Percentiles rank a stretch among this genome's conserved stretches.
These are phyloP conservation scores for Corchorus olitorius DNA, from an alignment of 345 rosid species.

Conservation along the genomic window DNA sequence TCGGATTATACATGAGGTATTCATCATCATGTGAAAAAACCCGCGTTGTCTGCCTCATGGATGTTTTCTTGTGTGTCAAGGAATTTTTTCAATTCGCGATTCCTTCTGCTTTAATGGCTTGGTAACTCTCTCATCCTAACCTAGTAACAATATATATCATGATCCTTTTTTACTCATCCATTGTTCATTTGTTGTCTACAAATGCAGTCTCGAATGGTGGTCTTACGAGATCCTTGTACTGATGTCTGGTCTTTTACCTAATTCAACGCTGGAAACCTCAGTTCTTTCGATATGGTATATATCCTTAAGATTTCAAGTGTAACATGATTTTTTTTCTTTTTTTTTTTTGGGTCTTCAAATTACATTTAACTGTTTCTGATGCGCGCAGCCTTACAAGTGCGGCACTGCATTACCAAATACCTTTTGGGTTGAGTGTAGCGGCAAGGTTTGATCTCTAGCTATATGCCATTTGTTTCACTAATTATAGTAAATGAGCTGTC, in stretches of 20 bases:
- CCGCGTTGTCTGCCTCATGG: slow-evolving; percentile 2
- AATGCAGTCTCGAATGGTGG: slow-evolving; percentile 66
- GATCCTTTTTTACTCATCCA: not conserved
- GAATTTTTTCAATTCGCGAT: slow-evolving; percentile 35
- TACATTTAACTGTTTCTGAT: not conserved
- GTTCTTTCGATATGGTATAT: slow-evolving; percentile 56
- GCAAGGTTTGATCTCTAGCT: slow-evolving; percentile 28
- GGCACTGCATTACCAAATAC: slow-evolving; percentile 37
- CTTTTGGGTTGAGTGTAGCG: slow-evolving; percentile 37
- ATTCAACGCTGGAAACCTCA: slow-evolving; percentile 57
- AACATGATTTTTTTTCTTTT: not conserved
- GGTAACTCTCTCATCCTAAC: slow-evolving; percentile 36
- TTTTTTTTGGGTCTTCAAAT: too few species aligned
- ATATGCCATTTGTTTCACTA: not conserved
- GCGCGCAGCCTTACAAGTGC: slow-evolving; percentile 31
- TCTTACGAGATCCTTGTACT: slow-evolving; percentile 50
- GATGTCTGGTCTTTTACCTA: slow-evolving; percentile 53
- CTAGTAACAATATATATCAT: not conserved
- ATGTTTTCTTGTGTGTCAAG: slow-evolving; percentile 33
- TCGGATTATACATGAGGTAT: not conserved
- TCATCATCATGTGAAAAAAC: slow-evolving; percentile 17
- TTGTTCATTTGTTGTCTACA: not conserved
- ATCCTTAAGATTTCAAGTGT: not conserved
- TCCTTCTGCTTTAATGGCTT: slow-evolving; percentile 55
- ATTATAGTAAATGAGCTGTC: not conserved